Base-by-base conservation (phyloP, 2,329 filamentous ascomycete species). In the Aspergillus felis region DNA sequence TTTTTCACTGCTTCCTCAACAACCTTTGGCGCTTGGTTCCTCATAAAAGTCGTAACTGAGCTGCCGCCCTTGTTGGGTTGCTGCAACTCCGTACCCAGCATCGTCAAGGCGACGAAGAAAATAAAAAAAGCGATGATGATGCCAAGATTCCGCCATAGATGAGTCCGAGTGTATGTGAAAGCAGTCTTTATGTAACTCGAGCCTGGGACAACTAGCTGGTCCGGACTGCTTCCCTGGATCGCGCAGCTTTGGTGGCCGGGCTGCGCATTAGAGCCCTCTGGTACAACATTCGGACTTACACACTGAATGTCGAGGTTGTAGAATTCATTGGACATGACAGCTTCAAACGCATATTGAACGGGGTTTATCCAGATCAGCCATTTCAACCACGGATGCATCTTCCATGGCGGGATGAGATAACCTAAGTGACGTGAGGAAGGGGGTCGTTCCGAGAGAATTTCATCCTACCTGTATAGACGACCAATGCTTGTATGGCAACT, bases 41-140 rank as follows among this genome's bases (percentile, higher is more conserved):
- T 78, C 71, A 88, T 88, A 72, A 89, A 96, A 54, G 92, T 86
- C 32, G 89, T 92, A 25, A 91, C 86, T 0, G 88, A 84, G 66
- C 88, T 91, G n/a, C 91, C 91, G 7, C 88, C 91, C 71, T 89
- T 88, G 46, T 90, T 89, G 64, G 87, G 91, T 57, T 86, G 89
- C 66, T 95, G 80, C 24, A 88, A 79, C 70, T 96, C 92, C 68
- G 91, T 92, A 0, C 93, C 81, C 17, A 90, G 81, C 42, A 91
- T 87, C 62, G 96, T 93, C 57, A 90, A 76, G 10, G 84, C 73
- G 3, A 96, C 79, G 76, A 96, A 96, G 58, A 86, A 85, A 44
- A 88, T 74, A 54, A 95, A 90, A 60, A 95, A 83, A 1, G 81
- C 86, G 10, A 92, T 70, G 59, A 95, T 86, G 61, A 96, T 94